phyloP scores from a whole-genome alignment of 768 basidiomycete species.

The Lentinula sp. region DNA sequence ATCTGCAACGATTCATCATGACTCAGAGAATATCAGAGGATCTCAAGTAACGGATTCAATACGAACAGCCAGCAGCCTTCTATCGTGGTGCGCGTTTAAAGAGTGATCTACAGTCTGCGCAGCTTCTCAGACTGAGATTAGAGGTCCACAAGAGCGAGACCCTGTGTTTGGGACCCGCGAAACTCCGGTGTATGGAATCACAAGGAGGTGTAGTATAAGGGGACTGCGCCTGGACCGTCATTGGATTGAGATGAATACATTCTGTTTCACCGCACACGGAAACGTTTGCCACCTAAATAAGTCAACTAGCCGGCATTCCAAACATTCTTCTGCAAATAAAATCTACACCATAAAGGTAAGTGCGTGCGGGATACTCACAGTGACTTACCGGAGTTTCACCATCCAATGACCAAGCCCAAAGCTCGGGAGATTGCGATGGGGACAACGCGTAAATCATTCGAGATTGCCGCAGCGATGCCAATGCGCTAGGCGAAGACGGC shows the following conservation, averaged over 20 bases:
- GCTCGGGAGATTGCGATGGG: too few species aligned
- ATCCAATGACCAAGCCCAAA: too few species aligned
- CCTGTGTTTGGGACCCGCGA: neutral
- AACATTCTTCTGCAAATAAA: too few species aligned
- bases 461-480: neutral
- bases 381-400: too few species aligned
- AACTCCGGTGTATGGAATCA: neutral
- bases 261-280: too few species aligned
- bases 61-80: neutral
- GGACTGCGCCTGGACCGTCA: neutral
- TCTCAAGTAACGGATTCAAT: neutral
- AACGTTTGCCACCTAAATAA: too few species aligned
- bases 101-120: neutral
- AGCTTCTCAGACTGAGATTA: too few species aligned
- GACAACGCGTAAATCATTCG: too few species aligned
- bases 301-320: too few species aligned
- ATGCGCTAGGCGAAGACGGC: conserved; percentile 2
- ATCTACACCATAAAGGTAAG: too few species aligned
- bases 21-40: neutral
- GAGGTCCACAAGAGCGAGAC: neutral
- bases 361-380: too few species aligned
- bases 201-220: neutral
- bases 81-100: neutral
- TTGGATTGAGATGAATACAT: neutral
- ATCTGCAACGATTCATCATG: neutral